These are phyloP conservation scores for Hanseniaspora taiwanica DNA, from an alignment of 805 yeast genomes.

Conservation along the genomic window DNA sequence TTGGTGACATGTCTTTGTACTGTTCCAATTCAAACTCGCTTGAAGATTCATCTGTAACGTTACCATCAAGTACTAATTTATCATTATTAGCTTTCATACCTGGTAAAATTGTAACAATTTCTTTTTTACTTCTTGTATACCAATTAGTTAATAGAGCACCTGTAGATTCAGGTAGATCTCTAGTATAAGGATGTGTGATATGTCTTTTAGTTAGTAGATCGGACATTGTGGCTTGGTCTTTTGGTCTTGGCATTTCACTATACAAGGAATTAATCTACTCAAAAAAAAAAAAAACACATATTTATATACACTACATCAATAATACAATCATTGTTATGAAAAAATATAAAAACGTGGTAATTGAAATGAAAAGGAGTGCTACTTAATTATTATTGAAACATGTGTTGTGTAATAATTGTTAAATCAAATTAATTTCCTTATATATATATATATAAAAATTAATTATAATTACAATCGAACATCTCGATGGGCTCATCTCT, in stretches of 20 bases:
- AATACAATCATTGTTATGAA: neutral
- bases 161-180: conserved; percentile 38
- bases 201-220: conserved; percentile 8
- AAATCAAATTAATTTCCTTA: too few species aligned
- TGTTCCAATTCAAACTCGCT: too few species aligned
- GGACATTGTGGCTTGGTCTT: neutral
- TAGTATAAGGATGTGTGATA: conserved; percentile 16
- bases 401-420: too few species aligned
- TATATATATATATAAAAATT: too few species aligned
- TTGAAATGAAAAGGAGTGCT: too few species aligned
- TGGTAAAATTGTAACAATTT: neutral
- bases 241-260: neutral
- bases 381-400: too few species aligned
- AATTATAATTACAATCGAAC: too few species aligned
- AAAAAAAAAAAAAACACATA: neutral
- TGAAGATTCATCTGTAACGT: too few species aligned
- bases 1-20: conserved; percentile 1
- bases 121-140: conserved; percentile 2
- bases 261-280: too few species aligned
- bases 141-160: conserved; percentile 17
- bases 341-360: too few species aligned
- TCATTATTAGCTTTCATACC: neutral
- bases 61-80: too few species aligned
- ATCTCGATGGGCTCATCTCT: too few species aligned
- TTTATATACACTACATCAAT: neutral